These are phyloP conservation scores for Penicillium hesseltinei DNA, from an alignment of 2,329 filamentous ascomycete species.

Conservation along the genomic window DNA sequence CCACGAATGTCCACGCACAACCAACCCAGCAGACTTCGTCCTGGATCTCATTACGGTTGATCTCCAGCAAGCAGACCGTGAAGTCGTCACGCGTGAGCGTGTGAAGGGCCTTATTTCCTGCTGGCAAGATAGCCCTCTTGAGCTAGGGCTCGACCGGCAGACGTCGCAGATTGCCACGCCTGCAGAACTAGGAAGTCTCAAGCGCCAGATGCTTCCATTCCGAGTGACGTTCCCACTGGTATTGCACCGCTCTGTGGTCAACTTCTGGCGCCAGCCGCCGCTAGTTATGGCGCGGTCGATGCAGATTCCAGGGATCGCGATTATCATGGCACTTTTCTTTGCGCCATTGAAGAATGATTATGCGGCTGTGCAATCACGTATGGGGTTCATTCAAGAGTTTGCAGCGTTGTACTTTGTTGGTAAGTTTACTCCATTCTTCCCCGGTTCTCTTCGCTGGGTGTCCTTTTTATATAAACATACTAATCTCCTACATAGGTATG, in stretches of 20 bases:
- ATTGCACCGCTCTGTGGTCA: conserved; percentile 65
- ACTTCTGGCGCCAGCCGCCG: conserved; percentile 65
- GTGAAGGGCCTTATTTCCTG: conserved; percentile 61
- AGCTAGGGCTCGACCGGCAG: conserved; percentile 19
- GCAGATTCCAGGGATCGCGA: conserved; percentile 63
- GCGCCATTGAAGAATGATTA: conserved; percentile 69
- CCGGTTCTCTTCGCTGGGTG: not conserved
- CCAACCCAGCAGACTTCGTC: conserved; percentile 75
- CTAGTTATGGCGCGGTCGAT: conserved; percentile 64
- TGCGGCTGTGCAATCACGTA: conserved; percentile 67
- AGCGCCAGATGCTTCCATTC: conserved; percentile 63
- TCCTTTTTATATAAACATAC: not conserved
- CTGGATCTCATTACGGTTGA: conserved; percentile 75
- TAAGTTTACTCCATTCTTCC: conserved; percentile 10
- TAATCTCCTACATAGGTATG: conserved; percentile 57
- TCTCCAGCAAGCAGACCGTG: conserved; percentile 63
- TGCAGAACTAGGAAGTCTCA: conserved; percentile 68
- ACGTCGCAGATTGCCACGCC: conserved; percentile 59
- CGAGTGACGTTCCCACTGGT: conserved; percentile 64
- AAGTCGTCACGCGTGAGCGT: conserved; percentile 61
- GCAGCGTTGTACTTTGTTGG: conserved; percentile 52
- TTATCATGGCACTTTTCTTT: conserved; percentile 68
- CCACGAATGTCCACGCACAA: conserved; percentile 64
- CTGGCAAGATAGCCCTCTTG: conserved; percentile 42
- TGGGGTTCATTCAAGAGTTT: conserved; percentile 72